A percentile compares a stretch with the other conserved stretches of the same genome.
Evolutionary conservation across 108 stramenopile genomes (phyloP).

Genomic region (Discostella stelligeroides): DNA sequence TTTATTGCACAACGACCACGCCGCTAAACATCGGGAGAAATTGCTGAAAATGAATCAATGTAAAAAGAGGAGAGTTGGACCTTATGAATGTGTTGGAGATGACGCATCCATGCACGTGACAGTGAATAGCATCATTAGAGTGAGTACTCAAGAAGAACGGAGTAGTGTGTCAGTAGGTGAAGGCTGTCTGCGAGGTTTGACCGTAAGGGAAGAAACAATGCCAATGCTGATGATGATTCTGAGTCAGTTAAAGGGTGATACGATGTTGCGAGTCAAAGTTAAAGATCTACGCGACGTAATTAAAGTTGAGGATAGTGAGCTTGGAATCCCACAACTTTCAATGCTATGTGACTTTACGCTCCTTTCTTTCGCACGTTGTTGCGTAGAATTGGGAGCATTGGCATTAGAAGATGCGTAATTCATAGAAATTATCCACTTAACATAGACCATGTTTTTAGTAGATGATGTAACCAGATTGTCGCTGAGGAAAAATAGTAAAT

Average conservation of each 20-base stretch:
- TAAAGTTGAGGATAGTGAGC: constrained; percentile 7
- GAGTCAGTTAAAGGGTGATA: constrained; percentile 21
- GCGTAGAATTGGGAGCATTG: constrained; percentile 77
- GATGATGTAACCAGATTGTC: no score
- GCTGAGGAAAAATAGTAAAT: no score
- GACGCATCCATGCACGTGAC: constrained; percentile 47
- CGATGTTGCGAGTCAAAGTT: constrained; percentile 17
- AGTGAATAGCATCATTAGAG: constrained; percentile 48
- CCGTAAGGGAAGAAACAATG: constrained; percentile 58
- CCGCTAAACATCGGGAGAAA: constrained; percentile 18
- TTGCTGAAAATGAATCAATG: constrained; percentile 10
- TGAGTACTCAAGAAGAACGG: constrained; percentile 65
- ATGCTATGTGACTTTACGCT: constrained; percentile 71
- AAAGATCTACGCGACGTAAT: constrained; percentile 28
- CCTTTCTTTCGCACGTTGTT: constrained; percentile 70
- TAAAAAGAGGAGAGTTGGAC: constrained; percentile 26
- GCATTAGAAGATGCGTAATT: constrained; percentile 39
- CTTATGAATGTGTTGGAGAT: constrained; percentile 51
- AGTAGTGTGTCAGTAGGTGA: constrained; percentile 36
- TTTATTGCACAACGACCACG: constrained; percentile 31
- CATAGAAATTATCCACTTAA: not conserved
- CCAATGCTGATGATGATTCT: constrained; percentile 44
- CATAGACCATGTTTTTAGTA: no score
- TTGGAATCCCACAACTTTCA: constrained; percentile 1
- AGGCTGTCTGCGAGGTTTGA: constrained; percentile 47